Evolutionary conservation across 208 protist species (phyloP).

Genomic region (Leishmania lainsoni): DNA sequence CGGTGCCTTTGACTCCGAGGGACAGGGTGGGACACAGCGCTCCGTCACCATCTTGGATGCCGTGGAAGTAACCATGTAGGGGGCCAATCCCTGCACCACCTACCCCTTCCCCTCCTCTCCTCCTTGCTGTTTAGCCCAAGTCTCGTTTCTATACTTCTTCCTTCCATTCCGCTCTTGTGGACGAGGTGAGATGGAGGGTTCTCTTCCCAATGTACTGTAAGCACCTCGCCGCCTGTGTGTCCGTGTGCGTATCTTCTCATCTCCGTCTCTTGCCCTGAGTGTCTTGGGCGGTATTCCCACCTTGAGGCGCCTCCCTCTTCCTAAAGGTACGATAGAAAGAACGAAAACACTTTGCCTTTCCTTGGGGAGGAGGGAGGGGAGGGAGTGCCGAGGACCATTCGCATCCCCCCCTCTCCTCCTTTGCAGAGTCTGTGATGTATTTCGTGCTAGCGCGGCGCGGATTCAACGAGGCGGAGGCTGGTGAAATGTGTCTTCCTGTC

Average conservation of each 20-base stretch:
- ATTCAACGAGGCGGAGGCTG: background rate
- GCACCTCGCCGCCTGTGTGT: background rate
- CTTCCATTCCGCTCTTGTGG: background rate
- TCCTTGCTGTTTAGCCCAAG: background rate
- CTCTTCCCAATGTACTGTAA: conserved; percentile 3
- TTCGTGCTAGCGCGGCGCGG: background rate
- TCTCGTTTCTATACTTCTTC: background rate
- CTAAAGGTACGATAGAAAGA: background rate
- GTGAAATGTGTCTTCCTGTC: background rate
- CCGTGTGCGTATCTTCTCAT: background rate
- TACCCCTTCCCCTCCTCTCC: too few species aligned
- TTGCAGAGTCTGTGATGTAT: background rate
- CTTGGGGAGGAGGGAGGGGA: too few species aligned
- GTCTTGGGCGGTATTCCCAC: background rate
- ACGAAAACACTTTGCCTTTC: background rate
- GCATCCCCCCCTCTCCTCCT: background rate
- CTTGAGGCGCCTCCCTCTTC: background rate
- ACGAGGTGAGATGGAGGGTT: background rate
- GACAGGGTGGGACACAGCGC: background rate
- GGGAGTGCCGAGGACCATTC: too few species aligned
- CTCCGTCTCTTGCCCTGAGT: background rate
- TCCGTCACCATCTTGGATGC: background rate
- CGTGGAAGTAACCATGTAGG: background rate
- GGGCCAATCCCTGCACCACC: background rate
- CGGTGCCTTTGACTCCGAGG: background rate